phyloP scores from a whole-genome alignment of 2,329 filamentous ascomycete genomes.

The Phoma sp. region DNA sequence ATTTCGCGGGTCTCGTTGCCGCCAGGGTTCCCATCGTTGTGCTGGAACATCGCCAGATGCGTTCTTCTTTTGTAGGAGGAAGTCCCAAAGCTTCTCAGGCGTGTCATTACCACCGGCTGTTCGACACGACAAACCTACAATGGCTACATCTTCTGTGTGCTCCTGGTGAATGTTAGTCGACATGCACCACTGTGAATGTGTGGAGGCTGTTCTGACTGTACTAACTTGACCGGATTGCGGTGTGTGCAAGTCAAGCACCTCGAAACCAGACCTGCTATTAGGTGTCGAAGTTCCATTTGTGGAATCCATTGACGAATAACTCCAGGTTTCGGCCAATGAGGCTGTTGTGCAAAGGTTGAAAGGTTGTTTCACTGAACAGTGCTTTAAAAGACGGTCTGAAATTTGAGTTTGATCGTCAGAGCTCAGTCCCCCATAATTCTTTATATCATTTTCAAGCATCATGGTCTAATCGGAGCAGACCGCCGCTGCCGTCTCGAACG shows the following conservation, averaged over 20 bases:
- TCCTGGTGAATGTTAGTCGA: background rate
- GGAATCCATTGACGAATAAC: background rate
- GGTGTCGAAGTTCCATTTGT: conserved; percentile 6
- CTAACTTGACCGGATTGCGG: background rate
- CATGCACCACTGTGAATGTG: background rate
- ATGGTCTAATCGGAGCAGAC: background rate
- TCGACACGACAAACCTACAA: conserved; percentile 47
- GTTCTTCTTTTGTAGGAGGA: conserved; percentile 37
- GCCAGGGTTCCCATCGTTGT: conserved; percentile 44
- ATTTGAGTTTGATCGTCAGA: background rate
- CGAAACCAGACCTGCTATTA: conserved; percentile 7
- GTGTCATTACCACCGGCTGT: conserved; percentile 38
- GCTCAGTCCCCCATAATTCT: background rate
- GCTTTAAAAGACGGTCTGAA: background rate
- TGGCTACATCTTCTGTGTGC: conserved; percentile 33
- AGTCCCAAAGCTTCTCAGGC: conserved; percentile 46
- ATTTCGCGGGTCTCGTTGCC: conserved; percentile 35
- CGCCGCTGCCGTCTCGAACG: background rate
- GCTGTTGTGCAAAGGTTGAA: background rate
- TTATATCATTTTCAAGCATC: conserved; percentile 4
- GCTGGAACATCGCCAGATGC: conserved; percentile 40
- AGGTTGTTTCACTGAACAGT: background rate
- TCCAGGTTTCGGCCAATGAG: background rate
- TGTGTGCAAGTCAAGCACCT: background rate
- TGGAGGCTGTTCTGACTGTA: background rate